A percentile compares a stretch with the other conserved stretches of the same genome.
phyloP scores from a whole-genome alignment of 2,329 filamentous ascomycete genomes.

The Exserohilum turcica region DNA sequence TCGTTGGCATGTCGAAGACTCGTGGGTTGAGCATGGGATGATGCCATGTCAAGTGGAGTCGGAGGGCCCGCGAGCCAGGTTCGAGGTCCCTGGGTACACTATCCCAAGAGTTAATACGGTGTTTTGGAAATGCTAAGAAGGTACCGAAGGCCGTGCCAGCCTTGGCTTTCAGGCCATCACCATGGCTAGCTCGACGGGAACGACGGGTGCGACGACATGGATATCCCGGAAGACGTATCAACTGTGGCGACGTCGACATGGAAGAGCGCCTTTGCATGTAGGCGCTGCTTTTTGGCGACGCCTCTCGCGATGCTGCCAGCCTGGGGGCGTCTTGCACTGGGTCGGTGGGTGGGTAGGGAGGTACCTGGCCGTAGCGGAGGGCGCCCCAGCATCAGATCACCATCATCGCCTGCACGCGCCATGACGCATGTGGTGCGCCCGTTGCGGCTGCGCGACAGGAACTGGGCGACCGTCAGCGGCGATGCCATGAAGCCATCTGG shows the following conservation, averaged over 20 bases:
- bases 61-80: conserved; percentile 14
- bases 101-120: conserved; percentile 8
- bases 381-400: too few relatives aligned
- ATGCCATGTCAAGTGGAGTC: conserved; percentile 32
- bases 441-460: background rate
- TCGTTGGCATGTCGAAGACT: conserved; percentile 19
- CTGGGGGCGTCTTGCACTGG: too few relatives aligned
- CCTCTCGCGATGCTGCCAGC: background rate
- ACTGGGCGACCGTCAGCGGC: background rate
- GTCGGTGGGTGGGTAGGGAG: background rate
- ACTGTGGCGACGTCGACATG: background rate
- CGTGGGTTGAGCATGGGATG: conserved; percentile 20
- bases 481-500: too few relatives aligned
- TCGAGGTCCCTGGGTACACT: conserved; percentile 7
- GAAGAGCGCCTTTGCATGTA: background rate
- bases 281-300: background rate
- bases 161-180: conserved; percentile 15
- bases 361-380: background rate
- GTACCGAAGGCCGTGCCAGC: conserved; percentile 10
- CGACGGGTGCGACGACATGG: background rate
- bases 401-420: background rate
- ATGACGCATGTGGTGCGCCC: background rate
- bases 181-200: background rate
- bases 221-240: background rate
- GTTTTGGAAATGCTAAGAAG: conserved; percentile 17